These are phyloP conservation scores for Phytophthora sojae DNA, from an alignment of 352 stramenopile species.

Conservation along the genomic window DNA sequence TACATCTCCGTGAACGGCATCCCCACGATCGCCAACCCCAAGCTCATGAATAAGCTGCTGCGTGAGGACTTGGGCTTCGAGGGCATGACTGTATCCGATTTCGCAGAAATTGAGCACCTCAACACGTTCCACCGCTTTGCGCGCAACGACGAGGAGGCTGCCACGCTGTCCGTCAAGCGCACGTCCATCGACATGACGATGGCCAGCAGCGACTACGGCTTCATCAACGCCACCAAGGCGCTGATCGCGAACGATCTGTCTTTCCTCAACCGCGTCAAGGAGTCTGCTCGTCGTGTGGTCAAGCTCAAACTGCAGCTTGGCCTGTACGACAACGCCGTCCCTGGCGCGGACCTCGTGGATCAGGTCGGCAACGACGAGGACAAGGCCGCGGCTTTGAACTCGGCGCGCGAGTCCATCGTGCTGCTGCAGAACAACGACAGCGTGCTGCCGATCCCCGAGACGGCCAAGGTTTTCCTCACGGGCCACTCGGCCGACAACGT, in stretches of 20 bases:
- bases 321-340: constrained; percentile 73
- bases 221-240: constrained; percentile 62
- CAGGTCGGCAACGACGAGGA: constrained; percentile 58
- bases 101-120: constrained; percentile 90
- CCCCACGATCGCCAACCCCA: constrained; percentile 83
- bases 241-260: constrained; percentile 47
- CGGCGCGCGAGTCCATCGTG: constrained; percentile 81
- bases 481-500: constrained; percentile 66
- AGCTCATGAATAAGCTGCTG: constrained; percentile 82
- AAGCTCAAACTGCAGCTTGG: constrained; percentile 75
- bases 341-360: constrained; percentile 48
- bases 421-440: constrained; percentile 81
- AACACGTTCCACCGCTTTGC: constrained; percentile 64
- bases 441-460: constrained; percentile 51
- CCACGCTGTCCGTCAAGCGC: constrained; percentile 67
- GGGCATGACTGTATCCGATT: constrained; percentile 91
- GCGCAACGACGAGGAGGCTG: constrained; percentile 49
- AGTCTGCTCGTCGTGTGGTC: constrained; percentile 67
- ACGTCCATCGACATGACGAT: constrained; percentile 93
- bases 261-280: constrained; percentile 58
- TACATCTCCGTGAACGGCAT: constrained; percentile 93
- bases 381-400: constrained; percentile 52
- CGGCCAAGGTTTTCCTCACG: constrained; percentile 60
- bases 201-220: constrained; percentile 60
- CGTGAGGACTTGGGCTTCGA: constrained; percentile 81